Evolutionary conservation across 164 flowering plant species (phyloP).

Genomic region (Macadamia integrifolia): DNA sequence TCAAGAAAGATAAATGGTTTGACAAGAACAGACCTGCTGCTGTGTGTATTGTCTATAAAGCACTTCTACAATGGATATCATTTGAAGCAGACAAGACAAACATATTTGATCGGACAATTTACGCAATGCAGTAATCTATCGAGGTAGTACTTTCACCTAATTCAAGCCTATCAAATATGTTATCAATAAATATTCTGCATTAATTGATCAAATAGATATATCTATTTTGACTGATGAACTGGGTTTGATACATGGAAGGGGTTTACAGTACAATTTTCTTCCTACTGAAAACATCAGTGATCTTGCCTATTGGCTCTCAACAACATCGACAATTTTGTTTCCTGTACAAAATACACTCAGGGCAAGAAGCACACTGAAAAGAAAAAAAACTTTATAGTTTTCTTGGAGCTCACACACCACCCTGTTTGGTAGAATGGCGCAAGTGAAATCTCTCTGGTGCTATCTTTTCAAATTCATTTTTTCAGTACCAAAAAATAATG

Average conservation of each 20-base stretch:
- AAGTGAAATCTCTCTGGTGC: conserved; percentile 29
- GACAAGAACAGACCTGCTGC: conserved; percentile 55
- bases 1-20: conserved; percentile 58
- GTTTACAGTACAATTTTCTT: conserved; percentile 10
- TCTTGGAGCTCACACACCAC: conserved; percentile 40
- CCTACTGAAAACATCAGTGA: conserved; percentile 35
- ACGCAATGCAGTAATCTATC: conserved; percentile 49
- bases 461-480: background rate
- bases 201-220: background rate
- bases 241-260: background rate
- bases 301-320: conserved; percentile 76
- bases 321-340: conserved; percentile 66
- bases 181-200: background rate
- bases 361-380: conserved; percentile 39
- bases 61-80: conserved; percentile 81
- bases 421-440: conserved; percentile 73
- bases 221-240: background rate
- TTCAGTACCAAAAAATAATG: background rate
- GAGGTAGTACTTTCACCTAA: conserved; percentile 35
- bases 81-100: conserved; percentile 78
- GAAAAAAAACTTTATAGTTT: conserved; percentile 21
- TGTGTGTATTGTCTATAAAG: conserved; percentile 57
- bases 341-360: conserved; percentile 68
- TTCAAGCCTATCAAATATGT: background rate
- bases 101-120: conserved; percentile 68